Percentiles rank a stretch among this genome's conserved stretches.
Conservation (phyloP, 768 basidiomycete genomes). For the Sarcodon sp. region DNA sequence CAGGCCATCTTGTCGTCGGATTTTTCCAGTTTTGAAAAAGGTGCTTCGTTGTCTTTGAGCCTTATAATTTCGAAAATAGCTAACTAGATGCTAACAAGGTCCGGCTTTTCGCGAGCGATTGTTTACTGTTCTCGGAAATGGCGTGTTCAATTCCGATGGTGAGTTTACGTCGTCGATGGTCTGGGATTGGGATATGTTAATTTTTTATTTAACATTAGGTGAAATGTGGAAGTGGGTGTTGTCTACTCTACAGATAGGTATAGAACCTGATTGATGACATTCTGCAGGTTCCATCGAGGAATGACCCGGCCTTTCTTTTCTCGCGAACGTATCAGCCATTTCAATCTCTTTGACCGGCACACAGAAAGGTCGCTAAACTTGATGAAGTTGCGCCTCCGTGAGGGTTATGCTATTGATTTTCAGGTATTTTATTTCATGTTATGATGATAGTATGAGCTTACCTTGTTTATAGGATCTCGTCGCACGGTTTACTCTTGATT, state of each 20-base stretch:
- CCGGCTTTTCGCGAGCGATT: constrained; percentile 15
- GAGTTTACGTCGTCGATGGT: constrained; percentile 1
- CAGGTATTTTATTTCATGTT: constrained; percentile 9
- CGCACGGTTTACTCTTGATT: constrained; percentile 35
- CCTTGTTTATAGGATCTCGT: constrained; percentile 23
- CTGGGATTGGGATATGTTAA: not conserved
- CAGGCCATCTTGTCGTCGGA: constrained; percentile 25
- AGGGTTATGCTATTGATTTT: constrained; percentile 12
- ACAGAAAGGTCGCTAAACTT: constrained; percentile 10
- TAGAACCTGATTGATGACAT: not conserved
- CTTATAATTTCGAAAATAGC: constrained; percentile 7
- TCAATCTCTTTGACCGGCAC: constrained; percentile 19
- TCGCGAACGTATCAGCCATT: constrained; percentile 20
- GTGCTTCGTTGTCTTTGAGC: constrained; percentile 2
- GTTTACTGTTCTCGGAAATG: constrained; percentile 28
- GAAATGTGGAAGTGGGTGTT: constrained; percentile 52
- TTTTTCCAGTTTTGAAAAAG: constrained; percentile 22
- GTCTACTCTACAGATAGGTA: not conserved
- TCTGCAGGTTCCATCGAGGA: constrained; percentile 16
- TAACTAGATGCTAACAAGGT: constrained; percentile 5
- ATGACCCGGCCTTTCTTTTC: constrained; percentile 25
- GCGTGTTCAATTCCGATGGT: constrained; percentile 46
- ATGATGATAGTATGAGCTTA: not conserved
- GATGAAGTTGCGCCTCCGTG: constrained; percentile 12
- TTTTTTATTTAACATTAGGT: constrained; percentile 20